phyloP scores from a whole-genome alignment of 2,329 filamentous ascomycete species.

The Ophiostoma ips region DNA sequence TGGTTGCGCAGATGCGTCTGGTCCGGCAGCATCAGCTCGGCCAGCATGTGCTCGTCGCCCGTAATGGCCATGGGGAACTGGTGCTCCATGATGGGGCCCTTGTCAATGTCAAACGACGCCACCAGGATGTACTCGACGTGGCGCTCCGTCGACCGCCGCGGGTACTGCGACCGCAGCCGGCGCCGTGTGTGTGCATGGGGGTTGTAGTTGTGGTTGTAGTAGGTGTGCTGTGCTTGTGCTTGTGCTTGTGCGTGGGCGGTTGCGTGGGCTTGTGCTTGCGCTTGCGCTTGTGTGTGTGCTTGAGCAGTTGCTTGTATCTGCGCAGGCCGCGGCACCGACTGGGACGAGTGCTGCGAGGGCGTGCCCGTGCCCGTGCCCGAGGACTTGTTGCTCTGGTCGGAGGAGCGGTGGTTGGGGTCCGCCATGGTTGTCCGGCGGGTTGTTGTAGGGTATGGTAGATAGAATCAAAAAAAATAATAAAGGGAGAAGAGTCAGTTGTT shows the following conservation, averaged over 20 bases:
- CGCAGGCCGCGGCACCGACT: constrained; percentile 26
- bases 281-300: not conserved
- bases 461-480: too few species aligned
- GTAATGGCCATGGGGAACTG: constrained; percentile 92
- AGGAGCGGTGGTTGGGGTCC: constrained; percentile 38
- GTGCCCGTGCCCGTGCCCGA: constrained; percentile 41
- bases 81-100: constrained; percentile 94
- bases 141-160: constrained; percentile 60
- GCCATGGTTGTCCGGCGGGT: not conserved
- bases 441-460: too few species aligned
- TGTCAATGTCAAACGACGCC: constrained; percentile 92
- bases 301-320: not conserved
- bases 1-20: constrained; percentile 89
- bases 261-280: not conserved
- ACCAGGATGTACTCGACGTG: constrained; percentile 99
- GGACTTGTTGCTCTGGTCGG: constrained; percentile 45
- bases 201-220: constrained; percentile 23
- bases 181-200: constrained; percentile 36
- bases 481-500: too few species aligned
- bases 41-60: constrained; percentile 94
- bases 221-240: not conserved
- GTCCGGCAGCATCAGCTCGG: constrained; percentile 95
- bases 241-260: not conserved
- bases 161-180: constrained; percentile 60
- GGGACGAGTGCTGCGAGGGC: constrained; percentile 43